A percentile compares a stretch with the other conserved stretches of the same genome.
Evolutionary conservation across 306 rosid genomes (phyloP).

Genomic region (Pyrus pyrifolia): DNA sequence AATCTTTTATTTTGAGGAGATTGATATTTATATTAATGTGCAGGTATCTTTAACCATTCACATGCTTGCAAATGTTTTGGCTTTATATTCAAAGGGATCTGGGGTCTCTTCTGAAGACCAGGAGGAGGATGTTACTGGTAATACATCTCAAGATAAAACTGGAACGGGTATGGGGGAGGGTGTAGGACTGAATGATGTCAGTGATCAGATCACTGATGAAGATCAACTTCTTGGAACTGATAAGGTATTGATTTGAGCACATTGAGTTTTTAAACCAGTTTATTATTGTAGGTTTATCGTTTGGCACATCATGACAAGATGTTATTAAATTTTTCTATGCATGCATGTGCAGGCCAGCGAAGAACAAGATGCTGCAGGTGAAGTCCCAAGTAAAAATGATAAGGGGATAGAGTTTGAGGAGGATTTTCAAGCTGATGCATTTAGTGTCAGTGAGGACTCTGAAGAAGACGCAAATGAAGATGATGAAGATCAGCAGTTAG

Average conservation of each 20-base stretch:
- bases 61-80: slow-evolving; percentile 57
- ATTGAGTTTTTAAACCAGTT: background rate
- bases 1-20: background rate
- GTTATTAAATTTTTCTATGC: slow-evolving; percentile 9
- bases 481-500: slow-evolving; percentile 53
- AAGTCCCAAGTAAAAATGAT: slow-evolving; percentile 50
- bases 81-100: slow-evolving; percentile 65
- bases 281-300: background rate
- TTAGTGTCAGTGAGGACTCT: slow-evolving; percentile 73
- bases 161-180: slow-evolving; percentile 96
- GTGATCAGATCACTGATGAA: slow-evolving; percentile 84
- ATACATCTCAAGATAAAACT: slow-evolving; percentile 45
- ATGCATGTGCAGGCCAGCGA: slow-evolving; percentile 41
- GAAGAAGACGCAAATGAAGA: slow-evolving; percentile 53
- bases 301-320: background rate
- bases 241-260: slow-evolving; percentile 41
- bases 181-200: slow-evolving; percentile 69
- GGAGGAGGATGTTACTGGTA: slow-evolving; percentile 38
- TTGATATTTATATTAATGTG: slow-evolving; percentile 1
- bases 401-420: slow-evolving; percentile 85
- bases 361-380: slow-evolving; percentile 45
- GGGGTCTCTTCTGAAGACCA: slow-evolving; percentile 48
- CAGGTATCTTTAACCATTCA: slow-evolving; percentile 71
- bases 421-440: slow-evolving; percentile 66
- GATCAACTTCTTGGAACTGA: slow-evolving; percentile 78